A percentile compares a stretch with the other conserved stretches of the same genome.
Evolutionary conservation across 305 asterid genomes (phyloP).

Genomic region (Solanum aculeatissimum): DNA sequence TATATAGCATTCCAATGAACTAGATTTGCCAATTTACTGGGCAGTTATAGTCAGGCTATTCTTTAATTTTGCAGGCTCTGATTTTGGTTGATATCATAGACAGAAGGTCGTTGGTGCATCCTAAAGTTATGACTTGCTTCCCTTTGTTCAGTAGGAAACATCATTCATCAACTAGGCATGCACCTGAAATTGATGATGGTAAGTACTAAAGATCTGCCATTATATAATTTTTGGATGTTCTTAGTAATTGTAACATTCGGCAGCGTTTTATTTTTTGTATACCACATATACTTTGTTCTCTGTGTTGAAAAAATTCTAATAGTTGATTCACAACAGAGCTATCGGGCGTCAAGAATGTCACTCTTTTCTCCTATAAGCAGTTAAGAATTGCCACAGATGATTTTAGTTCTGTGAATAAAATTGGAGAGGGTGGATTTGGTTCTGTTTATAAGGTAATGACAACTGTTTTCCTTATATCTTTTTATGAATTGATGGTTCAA

Average conservation of each 20-base stretch:
- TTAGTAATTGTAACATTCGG: not conserved
- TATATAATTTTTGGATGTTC: not conserved
- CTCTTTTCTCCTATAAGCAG: conserved; percentile 58
- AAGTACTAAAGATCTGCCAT: conserved; percentile 1
- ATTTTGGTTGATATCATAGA: not conserved
- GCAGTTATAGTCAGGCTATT: not conserved
- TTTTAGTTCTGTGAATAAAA: conserved; percentile 53
- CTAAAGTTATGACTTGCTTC: conserved; percentile 43
- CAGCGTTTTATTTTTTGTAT: not conserved
- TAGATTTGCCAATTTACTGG: not conserved
- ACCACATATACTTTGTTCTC: not conserved
- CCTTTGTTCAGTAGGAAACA: conserved; percentile 20
- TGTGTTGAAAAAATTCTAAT: conserved; percentile 4
- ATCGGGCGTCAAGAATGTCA: conserved; percentile 36
- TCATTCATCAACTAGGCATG: conserved; percentile 9
- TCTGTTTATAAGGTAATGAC: conserved; percentile 64
- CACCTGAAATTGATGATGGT: conserved; percentile 35
- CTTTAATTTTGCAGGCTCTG: not conserved
- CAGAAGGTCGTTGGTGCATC: not conserved
- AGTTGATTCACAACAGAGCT: conserved; percentile 47
- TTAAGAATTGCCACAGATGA: conserved; percentile 60
- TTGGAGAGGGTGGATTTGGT: conserved; percentile 97
- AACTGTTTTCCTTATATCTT: not conserved
- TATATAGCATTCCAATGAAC: not conserved
- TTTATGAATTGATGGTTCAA: not conserved